Base-by-base conservation (phyloP, 257 asterid genomes). In the Echium plantagineum region DNA sequence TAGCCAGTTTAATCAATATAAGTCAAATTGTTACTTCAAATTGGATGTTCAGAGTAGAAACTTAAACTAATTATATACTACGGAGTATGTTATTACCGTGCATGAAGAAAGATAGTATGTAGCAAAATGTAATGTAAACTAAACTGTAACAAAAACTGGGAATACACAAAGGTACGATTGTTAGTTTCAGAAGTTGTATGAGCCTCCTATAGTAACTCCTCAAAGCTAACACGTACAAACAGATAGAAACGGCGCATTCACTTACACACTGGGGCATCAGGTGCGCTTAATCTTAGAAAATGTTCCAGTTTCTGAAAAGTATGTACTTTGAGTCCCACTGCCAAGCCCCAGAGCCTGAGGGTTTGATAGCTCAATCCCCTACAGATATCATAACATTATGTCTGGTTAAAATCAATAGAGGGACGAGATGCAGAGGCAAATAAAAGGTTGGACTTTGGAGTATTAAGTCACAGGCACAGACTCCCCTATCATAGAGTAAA, bases 321-420 rank as follows among this genome's bases (percentile, higher is more conserved):
- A 91, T 6, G 98, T 88, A 67, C 97, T 91, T 57, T 89, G 95
- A 20, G 86, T 85, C 70, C 95, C 95, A 66, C 94, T 74, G 24
- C 95, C 96, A 21, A 88, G 78, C 15, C 77, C 75, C 65, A 57
- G 64, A 13, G 95, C 96, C 69, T 84, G 95, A 66, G 98, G 98
- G 67, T 91, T 91, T 28, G 95, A 83, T 35, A 91, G 94, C 84
- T 91, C 97, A 19, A 88, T 88, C 1, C 97, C 98, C 98, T 88
- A 93, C 21, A 46, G 53, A 75, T 10, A 12, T 42, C 12, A 0
- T 60, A 22, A 24, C 58, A 51, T 1, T 21, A 49, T 52, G 24
- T 57, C 17, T 8, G 48, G 21, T 66, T 54, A 46, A 55, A 63
- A 22, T 46, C 16, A 22, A 60, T 20, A 22, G 35, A 69, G 30